Evolutionary conservation across 2,329 filamentous ascomycete genomes (phyloP).

Genomic region (Apiospora saccharicola): DNA sequence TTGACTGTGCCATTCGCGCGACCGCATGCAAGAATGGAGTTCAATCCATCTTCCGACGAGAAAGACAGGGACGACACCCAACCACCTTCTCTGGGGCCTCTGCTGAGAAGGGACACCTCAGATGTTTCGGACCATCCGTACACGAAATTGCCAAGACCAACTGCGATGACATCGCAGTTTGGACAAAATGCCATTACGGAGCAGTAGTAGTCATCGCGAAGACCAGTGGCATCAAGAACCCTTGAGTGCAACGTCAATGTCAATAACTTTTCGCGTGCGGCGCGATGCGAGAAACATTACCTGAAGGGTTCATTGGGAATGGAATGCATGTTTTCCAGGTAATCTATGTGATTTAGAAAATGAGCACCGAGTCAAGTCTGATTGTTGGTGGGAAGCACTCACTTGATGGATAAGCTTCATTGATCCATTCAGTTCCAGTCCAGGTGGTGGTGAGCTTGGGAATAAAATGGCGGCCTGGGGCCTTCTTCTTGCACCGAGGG

Average conservation of each 20-base stretch:
- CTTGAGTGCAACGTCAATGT: conserved; percentile 51
- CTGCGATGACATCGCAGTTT: conserved; percentile 78
- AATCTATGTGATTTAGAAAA: conserved; percentile 26
- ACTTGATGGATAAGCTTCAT: conserved; percentile 35
- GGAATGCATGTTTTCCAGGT: conserved; percentile 45
- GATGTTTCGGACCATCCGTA: conserved; percentile 87
- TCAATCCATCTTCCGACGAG: conserved; percentile 78
- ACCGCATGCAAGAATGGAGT: conserved; percentile 84
- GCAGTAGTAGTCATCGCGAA: conserved; percentile 97
- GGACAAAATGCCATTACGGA: conserved; percentile 86
- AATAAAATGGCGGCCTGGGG: conserved; percentile 36
- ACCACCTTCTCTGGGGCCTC: conserved; percentile 53
- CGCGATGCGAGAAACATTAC: conserved; percentile 51
- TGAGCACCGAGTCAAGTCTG: too few species aligned
- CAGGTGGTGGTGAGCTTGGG: conserved; percentile 47
- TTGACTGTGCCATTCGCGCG: conserved; percentile 78
- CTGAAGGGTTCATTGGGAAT: conserved; percentile 81
- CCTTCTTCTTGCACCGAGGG: conserved; percentile 39
- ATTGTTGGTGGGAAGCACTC: neutral
- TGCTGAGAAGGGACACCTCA: conserved; percentile 67
- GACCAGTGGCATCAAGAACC: conserved; percentile 84
- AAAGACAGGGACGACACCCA: conserved; percentile 89
- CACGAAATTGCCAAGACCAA: conserved; percentile 80
- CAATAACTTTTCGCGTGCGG: neutral
- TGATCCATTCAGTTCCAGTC: conserved; percentile 52